Percentiles rank a stretch among this genome's conserved stretches.
phyloP scores from a whole-genome alignment of 768 basidiomycete species.

The Lactifluus hygrophoroides region DNA sequence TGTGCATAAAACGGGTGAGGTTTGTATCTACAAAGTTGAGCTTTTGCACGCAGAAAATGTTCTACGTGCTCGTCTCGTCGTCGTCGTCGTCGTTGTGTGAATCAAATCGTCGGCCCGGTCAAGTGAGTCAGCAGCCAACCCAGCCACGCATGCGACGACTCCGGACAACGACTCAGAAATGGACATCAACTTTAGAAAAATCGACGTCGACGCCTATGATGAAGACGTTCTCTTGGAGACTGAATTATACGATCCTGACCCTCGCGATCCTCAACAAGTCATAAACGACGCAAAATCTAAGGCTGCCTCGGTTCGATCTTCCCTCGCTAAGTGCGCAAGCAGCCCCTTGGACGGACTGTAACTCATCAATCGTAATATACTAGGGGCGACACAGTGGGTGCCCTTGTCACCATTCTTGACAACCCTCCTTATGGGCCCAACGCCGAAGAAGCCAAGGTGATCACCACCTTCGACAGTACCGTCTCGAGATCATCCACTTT shows the following conservation, averaged over 20 bases:
- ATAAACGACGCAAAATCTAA: constrained; percentile 71
- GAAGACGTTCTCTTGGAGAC: constrained; percentile 81
- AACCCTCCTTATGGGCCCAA: constrained; percentile 83
- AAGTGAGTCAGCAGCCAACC: no score
- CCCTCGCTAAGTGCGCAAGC: constrained; percentile 70
- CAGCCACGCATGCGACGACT: no score
- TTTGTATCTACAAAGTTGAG: not conserved
- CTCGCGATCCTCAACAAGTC: constrained; percentile 65
- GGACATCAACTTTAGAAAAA: constrained; percentile 73
- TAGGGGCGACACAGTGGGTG: constrained; percentile 72
- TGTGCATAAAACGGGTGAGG: constrained; percentile 53
- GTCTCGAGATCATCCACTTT: not conserved
- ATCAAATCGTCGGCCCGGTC: no score
- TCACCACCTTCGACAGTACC: constrained; percentile 12
- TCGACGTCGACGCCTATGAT: constrained; percentile 90
- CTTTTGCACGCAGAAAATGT: constrained; percentile 6
- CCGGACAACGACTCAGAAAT: no score
- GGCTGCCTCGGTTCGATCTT: constrained; percentile 58
- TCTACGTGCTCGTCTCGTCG: constrained; percentile 3
- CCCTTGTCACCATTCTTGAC: constrained; percentile 62
- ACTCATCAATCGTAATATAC: not conserved
- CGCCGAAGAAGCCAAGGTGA: constrained; percentile 86
- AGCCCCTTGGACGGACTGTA: not conserved
- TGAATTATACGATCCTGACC: constrained; percentile 83
- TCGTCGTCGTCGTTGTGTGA: no score